Conservation (phyloP, 306 rosid genomes). For the Pyrus betulifolia region DNA sequence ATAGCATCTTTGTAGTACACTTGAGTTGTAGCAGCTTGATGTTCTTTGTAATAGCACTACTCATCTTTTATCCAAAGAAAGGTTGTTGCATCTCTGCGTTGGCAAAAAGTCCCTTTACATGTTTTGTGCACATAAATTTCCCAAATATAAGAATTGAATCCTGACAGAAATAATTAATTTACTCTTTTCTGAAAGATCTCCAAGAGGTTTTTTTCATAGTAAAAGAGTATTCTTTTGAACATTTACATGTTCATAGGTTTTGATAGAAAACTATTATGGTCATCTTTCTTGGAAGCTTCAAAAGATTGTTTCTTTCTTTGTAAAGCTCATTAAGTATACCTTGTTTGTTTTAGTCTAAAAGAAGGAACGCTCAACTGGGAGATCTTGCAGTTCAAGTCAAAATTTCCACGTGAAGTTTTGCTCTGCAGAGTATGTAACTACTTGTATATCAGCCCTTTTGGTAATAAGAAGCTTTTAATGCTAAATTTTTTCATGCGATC, state of each 20-base stretch:
- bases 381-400: constrained; percentile 80
- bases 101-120: neutral
- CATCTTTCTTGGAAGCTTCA: constrained; percentile 1
- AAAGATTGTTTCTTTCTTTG: constrained; percentile 1
- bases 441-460: neutral
- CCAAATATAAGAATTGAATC: neutral
- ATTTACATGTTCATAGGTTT: neutral
- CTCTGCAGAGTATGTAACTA: constrained; percentile 72
- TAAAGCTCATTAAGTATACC: neutral
- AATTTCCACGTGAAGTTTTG: constrained; percentile 84
- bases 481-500: neutral
- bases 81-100: neutral
- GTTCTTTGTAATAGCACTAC: neutral
- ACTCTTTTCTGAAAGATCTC: neutral
- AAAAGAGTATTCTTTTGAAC: neutral
- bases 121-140: neutral
- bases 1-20: neutral
- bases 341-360: constrained; percentile 55
- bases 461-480: neutral
- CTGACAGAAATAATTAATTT: neutral
- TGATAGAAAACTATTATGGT: neutral
- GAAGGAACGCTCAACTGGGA: constrained; percentile 89
- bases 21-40: neutral
- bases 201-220: neutral
- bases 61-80: neutral